A percentile compares a stretch with the other conserved stretches of the same genome.
phyloP scores from a whole-genome alignment of 2,329 filamentous ascomycete species.

The Phyllosticta paracitricarpa region DNA sequence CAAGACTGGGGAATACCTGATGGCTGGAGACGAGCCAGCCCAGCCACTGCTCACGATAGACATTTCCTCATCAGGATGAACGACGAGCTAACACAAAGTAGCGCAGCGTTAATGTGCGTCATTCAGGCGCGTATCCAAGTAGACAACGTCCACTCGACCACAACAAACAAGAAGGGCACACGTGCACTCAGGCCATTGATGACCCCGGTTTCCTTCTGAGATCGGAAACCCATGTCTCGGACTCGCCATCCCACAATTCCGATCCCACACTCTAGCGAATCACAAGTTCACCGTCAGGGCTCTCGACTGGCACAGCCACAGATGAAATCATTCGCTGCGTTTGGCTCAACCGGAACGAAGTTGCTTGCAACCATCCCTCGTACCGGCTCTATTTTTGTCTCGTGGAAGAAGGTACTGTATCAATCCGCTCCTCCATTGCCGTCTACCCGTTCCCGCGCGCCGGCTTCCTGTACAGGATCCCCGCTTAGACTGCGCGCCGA shows the following conservation, averaged over 20 bases:
- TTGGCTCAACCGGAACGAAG: background rate
- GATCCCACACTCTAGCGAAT: background rate
- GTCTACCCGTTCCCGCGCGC: background rate
- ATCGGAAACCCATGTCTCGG: background rate
- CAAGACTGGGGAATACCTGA: background rate
- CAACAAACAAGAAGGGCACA: background rate
- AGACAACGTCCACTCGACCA: background rate
- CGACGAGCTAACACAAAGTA: background rate
- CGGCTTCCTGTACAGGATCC: background rate
- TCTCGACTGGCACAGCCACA: background rate
- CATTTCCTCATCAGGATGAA: background rate
- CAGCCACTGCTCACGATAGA: background rate
- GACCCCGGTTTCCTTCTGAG: background rate
- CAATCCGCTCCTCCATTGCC: background rate
- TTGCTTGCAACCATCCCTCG: background rate
- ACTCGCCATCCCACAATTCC: background rate
- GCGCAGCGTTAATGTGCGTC: background rate
- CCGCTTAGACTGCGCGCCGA: background rate
- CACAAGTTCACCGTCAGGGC: background rate
- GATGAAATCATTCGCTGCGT: background rate
- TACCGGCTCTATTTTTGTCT: background rate
- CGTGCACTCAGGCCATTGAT: background rate
- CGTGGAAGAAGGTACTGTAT: background rate
- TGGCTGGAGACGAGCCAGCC: background rate
- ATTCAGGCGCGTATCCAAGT: background rate